Evolutionary conservation across 257 asterid species (phyloP).

Genomic region (Penstemon barbatus): DNA sequence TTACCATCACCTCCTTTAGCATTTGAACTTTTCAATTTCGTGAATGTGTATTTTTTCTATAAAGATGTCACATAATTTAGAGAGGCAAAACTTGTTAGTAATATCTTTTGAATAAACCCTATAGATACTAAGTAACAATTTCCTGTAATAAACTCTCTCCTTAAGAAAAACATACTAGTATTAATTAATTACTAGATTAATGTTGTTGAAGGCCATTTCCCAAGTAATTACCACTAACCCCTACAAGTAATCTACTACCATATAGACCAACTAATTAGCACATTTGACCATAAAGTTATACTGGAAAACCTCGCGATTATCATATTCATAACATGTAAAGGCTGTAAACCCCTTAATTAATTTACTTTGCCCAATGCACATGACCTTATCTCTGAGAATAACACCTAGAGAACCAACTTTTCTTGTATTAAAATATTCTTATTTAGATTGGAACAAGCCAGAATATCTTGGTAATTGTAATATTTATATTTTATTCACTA

Average conservation of each 20-base stretch:
- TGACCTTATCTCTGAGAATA: conserved; percentile 37
- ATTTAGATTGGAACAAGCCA: conserved; percentile 21
- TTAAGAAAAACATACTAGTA: too few species aligned
- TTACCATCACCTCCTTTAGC: too few species aligned
- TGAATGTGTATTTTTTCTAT: too few species aligned
- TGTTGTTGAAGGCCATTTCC: not conserved
- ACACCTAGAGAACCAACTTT: conserved; percentile 47
- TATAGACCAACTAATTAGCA: conserved; percentile 23
- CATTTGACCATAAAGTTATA: conserved; percentile 27
- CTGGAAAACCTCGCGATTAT: conserved; percentile 24
- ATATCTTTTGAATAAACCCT: too few species aligned
- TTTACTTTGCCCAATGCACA: conserved; percentile 35
- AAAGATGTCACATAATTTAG: too few species aligned
- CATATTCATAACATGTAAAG: conserved; percentile 27
- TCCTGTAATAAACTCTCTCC: too few species aligned
- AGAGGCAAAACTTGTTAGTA: too few species aligned
- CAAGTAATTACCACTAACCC: conserved; percentile 2
- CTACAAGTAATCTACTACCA: not conserved
- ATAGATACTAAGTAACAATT: too few species aligned
- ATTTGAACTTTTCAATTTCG: too few species aligned
- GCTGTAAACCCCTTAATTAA: conserved; percentile 26
- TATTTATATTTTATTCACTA: not conserved
- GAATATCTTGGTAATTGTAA: conserved; percentile 33
- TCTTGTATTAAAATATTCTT: not conserved
- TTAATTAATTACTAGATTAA: too few species aligned